These are phyloP conservation scores for Mycena maculata DNA, from an alignment of 768 basidiomycete genomes.

Conservation along the genomic window DNA sequence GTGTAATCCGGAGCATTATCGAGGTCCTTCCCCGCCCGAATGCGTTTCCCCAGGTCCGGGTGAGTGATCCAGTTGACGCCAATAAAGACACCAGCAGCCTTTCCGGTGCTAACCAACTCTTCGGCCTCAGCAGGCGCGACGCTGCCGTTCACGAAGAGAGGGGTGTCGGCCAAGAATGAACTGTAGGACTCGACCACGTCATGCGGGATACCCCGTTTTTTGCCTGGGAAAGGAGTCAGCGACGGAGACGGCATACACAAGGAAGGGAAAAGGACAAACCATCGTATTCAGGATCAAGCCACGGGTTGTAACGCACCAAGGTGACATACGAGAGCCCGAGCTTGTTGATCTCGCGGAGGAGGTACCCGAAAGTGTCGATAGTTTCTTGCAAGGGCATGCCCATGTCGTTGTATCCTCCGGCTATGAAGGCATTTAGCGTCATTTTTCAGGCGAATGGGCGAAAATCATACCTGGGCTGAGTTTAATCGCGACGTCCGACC, in stretches of 20 bases:
- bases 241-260: no score
- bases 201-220: constrained; percentile 49
- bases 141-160: constrained; percentile 50
- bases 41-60: constrained; percentile 53
- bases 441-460: neutral
- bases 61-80: constrained; percentile 51
- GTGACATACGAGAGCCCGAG: constrained; percentile 43
- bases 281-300: constrained; percentile 43
- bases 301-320: constrained; percentile 42
- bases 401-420: constrained; percentile 37
- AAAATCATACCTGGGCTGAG: constrained; percentile 41
- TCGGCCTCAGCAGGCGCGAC: constrained; percentile 52
- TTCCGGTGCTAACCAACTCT: constrained; percentile 44
- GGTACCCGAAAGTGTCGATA: constrained; percentile 35
- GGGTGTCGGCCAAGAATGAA: constrained; percentile 48
- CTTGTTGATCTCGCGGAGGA: constrained; percentile 29
- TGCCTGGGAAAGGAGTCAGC: constrained; percentile 42
- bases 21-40: constrained; percentile 47
- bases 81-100: constrained; percentile 50
- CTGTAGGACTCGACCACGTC: constrained; percentile 53
- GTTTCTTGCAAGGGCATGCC: constrained; percentile 39
- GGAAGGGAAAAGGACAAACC: constrained; percentile 36
- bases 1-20: constrained; percentile 43
- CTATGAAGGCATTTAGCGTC: constrained; percentile 29
- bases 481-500: constrained; percentile 46